Percentiles rank a stretch among this genome's conserved stretches.
Evolutionary conservation across 225 moss, liverwort and hornwort species (phyloP).

Genomic region (Sphagnum tenellum): DNA sequence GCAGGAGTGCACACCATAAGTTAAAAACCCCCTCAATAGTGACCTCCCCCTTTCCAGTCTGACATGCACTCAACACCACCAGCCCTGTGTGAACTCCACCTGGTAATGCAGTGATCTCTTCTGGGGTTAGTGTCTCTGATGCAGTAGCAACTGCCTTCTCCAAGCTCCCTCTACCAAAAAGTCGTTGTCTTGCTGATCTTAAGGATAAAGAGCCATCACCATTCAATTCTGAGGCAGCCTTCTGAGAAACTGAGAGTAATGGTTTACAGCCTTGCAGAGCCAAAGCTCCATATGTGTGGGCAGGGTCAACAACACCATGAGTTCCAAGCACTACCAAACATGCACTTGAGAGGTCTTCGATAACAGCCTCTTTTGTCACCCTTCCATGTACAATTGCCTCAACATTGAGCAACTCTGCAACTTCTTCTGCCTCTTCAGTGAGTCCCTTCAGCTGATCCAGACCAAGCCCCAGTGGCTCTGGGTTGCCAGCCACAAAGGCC

Average conservation of each 20-base stretch:
- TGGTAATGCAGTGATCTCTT: conserved; percentile 1
- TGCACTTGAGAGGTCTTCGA: neutral
- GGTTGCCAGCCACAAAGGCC: conserved; percentile 8
- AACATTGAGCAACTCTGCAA: conserved; percentile 4
- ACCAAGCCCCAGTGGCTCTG: conserved; percentile 8
- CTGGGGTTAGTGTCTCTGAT: conserved; percentile 1
- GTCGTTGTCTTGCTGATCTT: neutral
- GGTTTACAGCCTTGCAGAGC: neutral
- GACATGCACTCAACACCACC: conserved; percentile 12
- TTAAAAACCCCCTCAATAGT: conserved; percentile 9
- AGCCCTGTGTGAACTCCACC: conserved; percentile 10
- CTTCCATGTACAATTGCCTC: neutral
- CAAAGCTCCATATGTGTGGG: neutral
- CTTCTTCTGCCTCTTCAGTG: conserved; percentile 5
- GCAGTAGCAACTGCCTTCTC: neutral
- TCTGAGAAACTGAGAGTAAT: no score
- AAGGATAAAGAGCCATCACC: neutral
- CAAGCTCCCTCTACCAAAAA: conserved; percentile 1
- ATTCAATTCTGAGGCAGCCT: neutral
- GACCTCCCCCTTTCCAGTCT: conserved; percentile 10
- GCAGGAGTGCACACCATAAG: conserved; percentile 6
- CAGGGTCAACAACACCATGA: conserved; percentile 1
- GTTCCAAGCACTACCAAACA: neutral
- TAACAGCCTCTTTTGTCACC: conserved; percentile 9
- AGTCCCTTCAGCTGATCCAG: neutral